These are phyloP conservation scores for Hanseniaspora meyeri DNA, from an alignment of 805 yeast species.

Conservation along the genomic window DNA sequence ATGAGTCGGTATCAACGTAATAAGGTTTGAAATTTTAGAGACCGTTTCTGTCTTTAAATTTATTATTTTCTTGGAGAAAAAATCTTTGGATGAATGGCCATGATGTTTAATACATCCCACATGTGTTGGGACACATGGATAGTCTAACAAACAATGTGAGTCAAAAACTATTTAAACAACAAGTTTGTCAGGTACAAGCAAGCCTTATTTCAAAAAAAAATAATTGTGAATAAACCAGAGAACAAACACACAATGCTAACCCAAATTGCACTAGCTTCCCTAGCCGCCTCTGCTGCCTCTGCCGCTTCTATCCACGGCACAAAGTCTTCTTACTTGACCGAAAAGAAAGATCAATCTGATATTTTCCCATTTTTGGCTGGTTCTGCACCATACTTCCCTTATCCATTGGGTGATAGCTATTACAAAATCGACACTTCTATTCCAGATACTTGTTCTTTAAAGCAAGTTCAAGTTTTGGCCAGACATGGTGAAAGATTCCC, in stretches of 20 bases:
- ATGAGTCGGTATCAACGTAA: too few relatives aligned
- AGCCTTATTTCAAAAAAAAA: too few relatives aligned
- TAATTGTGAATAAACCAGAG: not conserved
- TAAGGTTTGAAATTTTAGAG: too few relatives aligned
- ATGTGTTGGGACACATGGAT: too few relatives aligned
- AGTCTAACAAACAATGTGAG: too few relatives aligned
- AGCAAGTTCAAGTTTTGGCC: constrained; percentile 58
- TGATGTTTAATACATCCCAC: too few relatives aligned
- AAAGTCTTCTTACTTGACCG: not conserved
- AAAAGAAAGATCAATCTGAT: constrained; percentile 20
- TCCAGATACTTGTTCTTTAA: constrained; percentile 41
- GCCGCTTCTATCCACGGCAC: not conserved
- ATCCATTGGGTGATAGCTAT: constrained; percentile 29
- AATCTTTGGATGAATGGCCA: too few relatives aligned
- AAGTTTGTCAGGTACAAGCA: too few relatives aligned
- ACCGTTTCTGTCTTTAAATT: too few relatives aligned
- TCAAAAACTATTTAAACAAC: too few relatives aligned
- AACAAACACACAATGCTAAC: not conserved
- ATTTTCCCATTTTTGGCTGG: constrained; percentile 43
- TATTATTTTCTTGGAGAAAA: too few relatives aligned
- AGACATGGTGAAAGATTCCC: constrained; percentile 78
- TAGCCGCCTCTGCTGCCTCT: not conserved
- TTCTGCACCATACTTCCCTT: constrained; percentile 43
- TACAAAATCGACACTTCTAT: constrained; percentile 39
- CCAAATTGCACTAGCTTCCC: not conserved